Base-by-base conservation (phyloP, 1,284 basidiomycete species). In the Ceratobasidium sp. region DNA sequence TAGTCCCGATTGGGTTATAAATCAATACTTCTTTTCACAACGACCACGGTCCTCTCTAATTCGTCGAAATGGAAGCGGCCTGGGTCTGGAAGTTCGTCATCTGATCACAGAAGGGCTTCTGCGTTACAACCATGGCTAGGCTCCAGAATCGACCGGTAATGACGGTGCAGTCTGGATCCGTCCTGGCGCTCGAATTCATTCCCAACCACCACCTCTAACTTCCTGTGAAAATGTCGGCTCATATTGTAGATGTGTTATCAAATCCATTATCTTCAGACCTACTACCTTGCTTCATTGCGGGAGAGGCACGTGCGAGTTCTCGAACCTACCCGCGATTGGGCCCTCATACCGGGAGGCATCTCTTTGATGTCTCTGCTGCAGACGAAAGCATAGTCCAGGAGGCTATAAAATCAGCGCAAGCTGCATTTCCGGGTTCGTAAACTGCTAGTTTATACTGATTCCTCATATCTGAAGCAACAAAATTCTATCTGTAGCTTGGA, bases 271-370 rank as follows among this genome's bases (percentile, higher is more conserved):
- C 70, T 6, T 54, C 42, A 7, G 26, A 46, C 73, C 78, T 42
- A 5, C 57, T 84, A 1, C 84, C 84, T 12, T 81, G 81, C 77
- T 80, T 82, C 73, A 68, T 84, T 77, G 78, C 81, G 78, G 83
- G 82, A 66, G 61, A 81, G 54, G 73, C 81, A 13, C 81, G 78
- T 44, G 76, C 70, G 13, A 81, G 80, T 9, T 40, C 66, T 3
- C 69, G 78, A n/a, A 81, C 80, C 2, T 84, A 81, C 71, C 38
- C 80, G 3, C 81, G 84, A 69, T 48, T 68, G 15, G 81, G 81
- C 64, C 80, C 81, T 33, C 81, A 82, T 78, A 64, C 81, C 7
- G 62, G 57, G 6, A 67, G 69, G 52, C 73, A 67, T 4, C 40
- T 82, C 17, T 80, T 81, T 78, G 59, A 59, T 1, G 80, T 81